Evolutionary conservation across 1,284 basidiomycete genomes (phyloP), one percentile per base, ranked within the genome.

Genomic region (Mycosarcoma mackinlayi): DNA sequence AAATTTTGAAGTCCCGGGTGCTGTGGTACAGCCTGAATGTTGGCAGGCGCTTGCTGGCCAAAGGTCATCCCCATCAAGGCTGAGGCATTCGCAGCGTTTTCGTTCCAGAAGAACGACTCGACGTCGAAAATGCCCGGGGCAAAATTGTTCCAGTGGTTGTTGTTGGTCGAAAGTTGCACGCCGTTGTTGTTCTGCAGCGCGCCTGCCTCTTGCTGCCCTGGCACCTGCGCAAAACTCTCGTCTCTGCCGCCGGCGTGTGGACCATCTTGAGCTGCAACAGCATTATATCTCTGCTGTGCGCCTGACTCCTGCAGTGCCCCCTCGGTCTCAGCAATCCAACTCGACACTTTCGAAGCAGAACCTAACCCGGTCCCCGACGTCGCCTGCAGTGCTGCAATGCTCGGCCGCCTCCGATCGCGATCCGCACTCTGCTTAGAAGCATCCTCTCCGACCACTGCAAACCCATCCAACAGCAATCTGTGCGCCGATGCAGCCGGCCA

Each of bases 401-500:
- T 65, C 31, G 53, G 23, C 8, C 67, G 34, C 25, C 68, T 49
- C 41, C 45, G 24, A 27, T 23, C 19, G 44, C 39, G 28, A 23
- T 41, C 45, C 5, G 18, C 52, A 3, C 45, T 52, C 28, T 64
- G 47, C 72, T 63, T 73, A 14, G 52, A 57, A 24, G 62, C 72
- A 27, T 69, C 73, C 31, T 75, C 59, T 8, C 66, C 75, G 6
- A 79, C 73, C 8, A 62, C 53, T 1, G 73, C 57, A 59, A 79
- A 77, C n/a, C 77, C 76, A 34, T 79, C 77, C 45, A 79, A 48
- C 47, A 79, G 47, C 64, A 76, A 63, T 40, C 66, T 54, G 30
- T 77, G 77, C 37, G 77, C 75, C 40, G 60, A 66, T 5, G 77
- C 77, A 19, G 75, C 73, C 14, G 77, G 77, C 77, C 77, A 79